A percentile compares a stretch with the other conserved stretches of the same genome.
These are phyloP conservation scores for Neonectria punicea DNA, from an alignment of 2,329 filamentous ascomycete species.

Conservation along the genomic window DNA sequence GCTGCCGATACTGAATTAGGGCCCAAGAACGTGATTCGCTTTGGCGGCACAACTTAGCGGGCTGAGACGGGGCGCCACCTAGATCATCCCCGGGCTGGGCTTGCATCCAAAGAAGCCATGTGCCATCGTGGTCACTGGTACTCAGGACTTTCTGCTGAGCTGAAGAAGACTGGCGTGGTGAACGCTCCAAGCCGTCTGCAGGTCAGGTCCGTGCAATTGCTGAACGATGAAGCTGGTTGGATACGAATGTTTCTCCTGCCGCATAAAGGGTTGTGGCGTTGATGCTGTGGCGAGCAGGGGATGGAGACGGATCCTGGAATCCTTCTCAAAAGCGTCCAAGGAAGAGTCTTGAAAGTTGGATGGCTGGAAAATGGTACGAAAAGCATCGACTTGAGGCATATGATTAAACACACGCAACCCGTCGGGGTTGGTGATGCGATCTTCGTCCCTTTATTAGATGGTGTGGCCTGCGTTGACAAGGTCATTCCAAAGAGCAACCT, in stretches of 20 bases:
- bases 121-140: conserved; percentile 1
- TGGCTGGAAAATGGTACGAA: conserved; percentile 16
- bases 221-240: conserved; percentile 19
- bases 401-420: not conserved
- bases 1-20: conserved; percentile 24
- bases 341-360: conserved; percentile 12
- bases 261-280: conserved; percentile 33
- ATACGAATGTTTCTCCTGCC: conserved; percentile 21
- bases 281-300: conserved; percentile 31
- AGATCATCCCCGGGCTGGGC: conserved; percentile 28
- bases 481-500: conserved; percentile 27
- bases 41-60: conserved; percentile 9
- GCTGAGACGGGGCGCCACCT: conserved; percentile 28
- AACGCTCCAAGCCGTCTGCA: conserved; percentile 24
- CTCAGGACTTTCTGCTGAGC: conserved; percentile 21
- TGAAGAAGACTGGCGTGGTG: conserved; percentile 15
- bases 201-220: conserved; percentile 36
- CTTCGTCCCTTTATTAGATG: not conserved
- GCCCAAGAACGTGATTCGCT: conserved; percentile 32
- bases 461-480: conserved; percentile 10
- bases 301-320: conserved; percentile 27
- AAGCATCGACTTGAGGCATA: conserved; percentile 3
- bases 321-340: conserved; percentile 30
- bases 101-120: conserved; percentile 20
- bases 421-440: conserved; percentile 12